These are phyloP conservation scores for Ophiorrhiza pumila DNA, from an alignment of 257 asterid genomes.

Conservation along the genomic window DNA sequence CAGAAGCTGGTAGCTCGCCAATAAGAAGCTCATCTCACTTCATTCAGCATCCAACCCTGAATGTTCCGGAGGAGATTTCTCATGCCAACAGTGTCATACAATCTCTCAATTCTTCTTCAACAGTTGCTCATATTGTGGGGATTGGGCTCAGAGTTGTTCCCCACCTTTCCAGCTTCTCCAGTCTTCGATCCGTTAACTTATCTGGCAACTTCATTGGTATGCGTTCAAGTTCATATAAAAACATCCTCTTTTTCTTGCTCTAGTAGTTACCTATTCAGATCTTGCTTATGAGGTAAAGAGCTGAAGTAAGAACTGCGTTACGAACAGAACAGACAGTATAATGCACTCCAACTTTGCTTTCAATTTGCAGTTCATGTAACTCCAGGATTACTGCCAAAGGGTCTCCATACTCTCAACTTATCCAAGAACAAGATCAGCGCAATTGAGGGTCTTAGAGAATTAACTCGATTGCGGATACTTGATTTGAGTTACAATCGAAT, in stretches of 20 bases:
- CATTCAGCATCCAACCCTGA: constrained; percentile 18
- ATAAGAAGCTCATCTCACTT: constrained; percentile 27
- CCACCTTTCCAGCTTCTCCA: constrained; percentile 43
- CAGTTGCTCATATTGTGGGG: constrained; percentile 70
- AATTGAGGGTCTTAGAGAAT: constrained; percentile 76
- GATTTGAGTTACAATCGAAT: constrained; percentile 84
- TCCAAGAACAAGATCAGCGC: constrained; percentile 72
- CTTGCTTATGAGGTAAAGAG: background rate
- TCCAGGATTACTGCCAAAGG: constrained; percentile 77
- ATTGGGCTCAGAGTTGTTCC: constrained; percentile 63
- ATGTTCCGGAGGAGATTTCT: constrained; percentile 47
- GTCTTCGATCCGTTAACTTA: constrained; percentile 75
- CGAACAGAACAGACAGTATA: background rate
- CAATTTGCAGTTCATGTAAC: constrained; percentile 56
- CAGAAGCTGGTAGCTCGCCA: constrained; percentile 30
- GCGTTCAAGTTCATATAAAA: background rate
- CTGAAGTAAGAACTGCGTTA: background rate
- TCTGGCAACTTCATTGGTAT: constrained; percentile 74
- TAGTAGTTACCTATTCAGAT: background rate
- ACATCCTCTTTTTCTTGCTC: background rate
- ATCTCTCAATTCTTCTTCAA: constrained; percentile 62
- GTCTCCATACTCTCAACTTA: constrained; percentile 71
- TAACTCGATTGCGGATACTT: constrained; percentile 67
- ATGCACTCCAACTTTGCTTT: background rate
- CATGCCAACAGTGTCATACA: constrained; percentile 65